Percentiles rank a stretch among this genome's conserved stretches.
Evolutionary conservation across 192 early-diverging fungal genomes (phyloP).

Genomic region (Coemansia umbellata): DNA sequence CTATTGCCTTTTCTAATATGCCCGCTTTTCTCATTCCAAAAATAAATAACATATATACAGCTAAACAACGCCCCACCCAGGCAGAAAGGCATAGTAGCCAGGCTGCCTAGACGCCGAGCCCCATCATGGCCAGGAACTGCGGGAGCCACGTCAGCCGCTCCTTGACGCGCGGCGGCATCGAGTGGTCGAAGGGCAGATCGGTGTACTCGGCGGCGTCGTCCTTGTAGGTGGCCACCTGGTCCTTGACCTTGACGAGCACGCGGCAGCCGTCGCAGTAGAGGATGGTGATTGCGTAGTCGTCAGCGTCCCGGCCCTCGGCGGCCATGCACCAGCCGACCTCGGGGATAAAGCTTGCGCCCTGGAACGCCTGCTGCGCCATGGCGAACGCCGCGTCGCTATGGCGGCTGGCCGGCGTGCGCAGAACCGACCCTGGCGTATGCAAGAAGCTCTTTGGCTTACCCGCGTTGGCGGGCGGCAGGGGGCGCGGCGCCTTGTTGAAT

Average conservation of each 20-base stretch:
- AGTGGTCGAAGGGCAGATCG: slow-evolving; percentile 27
- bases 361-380: slow-evolving; percentile 9
- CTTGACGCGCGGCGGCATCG: slow-evolving; percentile 31
- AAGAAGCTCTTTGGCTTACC: slow-evolving; percentile 1
- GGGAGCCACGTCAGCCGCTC: slow-evolving; percentile 30
- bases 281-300: slow-evolving; percentile 27
- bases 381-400: not conserved
- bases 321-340: slow-evolving; percentile 51
- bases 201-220: slow-evolving; percentile 13
- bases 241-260: slow-evolving; percentile 21
- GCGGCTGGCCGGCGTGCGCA: slow-evolving; percentile 13
- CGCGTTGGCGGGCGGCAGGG: not conserved
- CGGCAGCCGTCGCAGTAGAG: slow-evolving; percentile 47
- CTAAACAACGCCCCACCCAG: no score
- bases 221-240: slow-evolving; percentile 23
- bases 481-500: slow-evolving; percentile 11
- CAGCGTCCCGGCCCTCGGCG: slow-evolving; percentile 9
- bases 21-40: no score
- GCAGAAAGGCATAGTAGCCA: not conserved
- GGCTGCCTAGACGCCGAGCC: slow-evolving; percentile 4
- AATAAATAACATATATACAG: no score
- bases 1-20: no score
- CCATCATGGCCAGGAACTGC: slow-evolving; percentile 30
- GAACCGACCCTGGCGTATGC: slow-evolving; percentile 15
- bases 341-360: slow-evolving; percentile 35